Evolutionary conservation across 1,139 yeast genomes (phyloP).

Genomic region (Chernovozyma sophiae-reginae): DNA sequence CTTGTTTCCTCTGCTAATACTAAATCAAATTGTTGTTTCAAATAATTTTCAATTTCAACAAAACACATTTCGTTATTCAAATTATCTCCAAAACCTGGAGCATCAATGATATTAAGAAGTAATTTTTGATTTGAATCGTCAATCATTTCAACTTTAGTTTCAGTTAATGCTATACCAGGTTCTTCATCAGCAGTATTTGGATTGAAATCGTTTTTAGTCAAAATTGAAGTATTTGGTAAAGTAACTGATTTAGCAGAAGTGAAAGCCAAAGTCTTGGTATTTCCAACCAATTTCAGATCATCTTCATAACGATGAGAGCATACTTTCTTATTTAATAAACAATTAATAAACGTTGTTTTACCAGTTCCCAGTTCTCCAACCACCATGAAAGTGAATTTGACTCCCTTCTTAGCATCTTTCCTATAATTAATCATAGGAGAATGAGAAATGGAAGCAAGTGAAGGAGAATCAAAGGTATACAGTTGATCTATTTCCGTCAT

Average conservation of each 20-base stretch:
- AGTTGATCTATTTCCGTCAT: constrained; percentile 14
- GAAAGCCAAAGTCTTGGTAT: constrained; percentile 49
- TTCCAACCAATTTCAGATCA: constrained; percentile 18
- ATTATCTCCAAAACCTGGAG: constrained; percentile 79
- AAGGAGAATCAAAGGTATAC: constrained; percentile 34
- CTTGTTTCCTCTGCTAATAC: constrained; percentile 89
- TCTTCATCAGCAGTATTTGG: constrained; percentile 47
- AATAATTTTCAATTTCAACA: constrained; percentile 64
- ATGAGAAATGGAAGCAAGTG: constrained; percentile 23
- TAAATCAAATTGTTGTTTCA: constrained; percentile 89
- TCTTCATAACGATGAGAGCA: constrained; percentile 53
- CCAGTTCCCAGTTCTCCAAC: constrained; percentile 81
- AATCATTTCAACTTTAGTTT: constrained; percentile 62
- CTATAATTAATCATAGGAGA: constrained; percentile 49
- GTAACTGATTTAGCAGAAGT: constrained; percentile 50
- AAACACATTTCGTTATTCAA: constrained; percentile 64
- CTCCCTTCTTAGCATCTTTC: constrained; percentile 80
- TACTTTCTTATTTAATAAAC: constrained; percentile 60
- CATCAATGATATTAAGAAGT: constrained; percentile 59
- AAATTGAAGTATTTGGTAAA: constrained; percentile 42
- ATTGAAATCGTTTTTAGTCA: constrained; percentile 40
- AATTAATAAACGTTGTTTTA: constrained; percentile 76
- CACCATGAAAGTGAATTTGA: constrained; percentile 75
- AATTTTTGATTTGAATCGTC: constrained; percentile 76
- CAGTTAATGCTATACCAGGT: constrained; percentile 62